Evolutionary conservation across 2,329 filamentous ascomycete species (phyloP), one percentile per base, ranked within the genome.

Genomic region (Beauveria pseudobassiana): DNA sequence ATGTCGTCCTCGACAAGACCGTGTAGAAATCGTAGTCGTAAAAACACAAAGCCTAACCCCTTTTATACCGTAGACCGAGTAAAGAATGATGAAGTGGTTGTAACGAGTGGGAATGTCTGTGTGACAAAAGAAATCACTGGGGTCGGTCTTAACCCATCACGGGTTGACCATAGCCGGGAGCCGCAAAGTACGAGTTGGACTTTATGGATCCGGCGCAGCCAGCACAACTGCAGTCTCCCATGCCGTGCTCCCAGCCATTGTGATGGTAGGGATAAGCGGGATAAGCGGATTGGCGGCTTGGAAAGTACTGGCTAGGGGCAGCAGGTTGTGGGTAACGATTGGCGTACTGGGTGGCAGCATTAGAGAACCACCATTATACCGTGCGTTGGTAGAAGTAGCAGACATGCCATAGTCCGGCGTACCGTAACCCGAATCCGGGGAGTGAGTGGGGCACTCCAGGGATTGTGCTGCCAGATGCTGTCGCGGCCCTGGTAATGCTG

Each of bases 371-470:
- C 49, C 83, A 28, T 82, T 80, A 71, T 85, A 85, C 42, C 77
- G 80, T 24, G 78, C 74, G 61, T 84, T 84, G 65, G 77, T 76
- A 1, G 82, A 80, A 0, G 82, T 77, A 4, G 82, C 80, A 48
- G 82, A 84, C 70, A 80, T 78, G 54, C 77, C 74, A 64, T 85
- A 83, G 66, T 86, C 83, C 5, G 83, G 83, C 0, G 83, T 86
- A 49, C 82, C 82, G 62, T 86, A 86, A 6, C 83, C 83, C 22
- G 83, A 86, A 64, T 86, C 83, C 1, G 83, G 83, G 83, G 83
- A 0, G 83, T 85, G 62, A 85, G 72, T 7, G 82, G 82, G 53
- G 78, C 77, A 14, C 72, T 74, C 77, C 77, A 75, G 16, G 79
- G 74, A 63, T 79, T 79, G 62, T 76, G 74, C 40, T 74, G 68